Percentiles rank a stretch among this genome's conserved stretches.
phyloP scores from a whole-genome alignment of 1,284 basidiomycete species.

The Ganoderma boninense region DNA sequence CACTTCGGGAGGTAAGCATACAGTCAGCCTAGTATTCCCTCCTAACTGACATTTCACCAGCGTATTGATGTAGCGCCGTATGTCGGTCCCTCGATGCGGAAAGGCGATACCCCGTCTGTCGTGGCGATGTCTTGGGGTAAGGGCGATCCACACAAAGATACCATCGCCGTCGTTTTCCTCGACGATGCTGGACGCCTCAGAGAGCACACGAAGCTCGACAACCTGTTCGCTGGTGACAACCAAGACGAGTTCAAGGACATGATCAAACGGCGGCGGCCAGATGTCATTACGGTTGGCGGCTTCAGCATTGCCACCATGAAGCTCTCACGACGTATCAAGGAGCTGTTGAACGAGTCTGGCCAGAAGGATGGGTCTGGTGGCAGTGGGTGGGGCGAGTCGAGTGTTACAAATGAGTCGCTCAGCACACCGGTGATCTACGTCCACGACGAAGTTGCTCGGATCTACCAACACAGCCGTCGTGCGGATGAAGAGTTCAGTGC shows the following conservation, averaged over 20 bases:
- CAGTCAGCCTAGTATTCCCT: not conserved
- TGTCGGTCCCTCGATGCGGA: slow-evolving; percentile 63
- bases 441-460: slow-evolving; percentile 91
- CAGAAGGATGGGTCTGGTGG: slow-evolving; percentile 31
- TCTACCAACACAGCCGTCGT: slow-evolving; percentile 93
- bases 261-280: slow-evolving; percentile 83
- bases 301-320: slow-evolving; percentile 86
- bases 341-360: slow-evolving; percentile 38
- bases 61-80: slow-evolving; percentile 83
- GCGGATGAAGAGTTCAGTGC: slow-evolving; percentile 89
- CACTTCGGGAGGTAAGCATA: slow-evolving; percentile 73
- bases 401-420: slow-evolving; percentile 51
- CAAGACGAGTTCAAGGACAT: slow-evolving; percentile 84
- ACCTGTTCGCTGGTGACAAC: slow-evolving; percentile 75
- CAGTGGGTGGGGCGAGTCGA: slow-evolving; percentile 12
- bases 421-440: slow-evolving; percentile 85
- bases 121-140: slow-evolving; percentile 95
- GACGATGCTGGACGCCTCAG: slow-evolving; percentile 91
- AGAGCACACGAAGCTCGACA: slow-evolving; percentile 90
- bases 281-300: slow-evolving; percentile 91
- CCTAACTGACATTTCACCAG: slow-evolving; percentile 47
- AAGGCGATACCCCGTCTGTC: slow-evolving; percentile 84
- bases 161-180: slow-evolving; percentile 86
- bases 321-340: slow-evolving; percentile 72
- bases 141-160: slow-evolving; percentile 92